These are phyloP conservation scores for Lachnellula hyalina DNA, from an alignment of 2,329 filamentous ascomycete genomes.

Conservation along the genomic window DNA sequence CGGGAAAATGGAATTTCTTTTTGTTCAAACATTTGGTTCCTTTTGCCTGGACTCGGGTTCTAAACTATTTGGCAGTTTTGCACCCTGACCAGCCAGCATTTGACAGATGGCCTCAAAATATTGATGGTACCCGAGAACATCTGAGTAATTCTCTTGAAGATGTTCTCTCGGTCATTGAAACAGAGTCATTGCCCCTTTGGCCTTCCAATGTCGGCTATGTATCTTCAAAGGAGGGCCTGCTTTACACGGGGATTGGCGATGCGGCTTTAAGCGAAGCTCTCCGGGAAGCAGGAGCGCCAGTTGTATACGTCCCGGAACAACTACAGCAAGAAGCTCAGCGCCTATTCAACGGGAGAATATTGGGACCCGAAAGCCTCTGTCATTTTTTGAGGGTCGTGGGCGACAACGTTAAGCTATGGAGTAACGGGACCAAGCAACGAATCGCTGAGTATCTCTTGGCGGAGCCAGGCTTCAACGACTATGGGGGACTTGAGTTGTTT, in stretches of 20 bases:
- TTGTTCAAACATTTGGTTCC: constrained; percentile 25
- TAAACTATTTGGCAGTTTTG: constrained; percentile 9
- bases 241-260: constrained; percentile 10
- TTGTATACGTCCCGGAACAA: constrained; percentile 20
- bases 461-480: constrained; percentile 5
- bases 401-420: constrained; percentile 2
- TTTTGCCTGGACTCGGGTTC: constrained; percentile 25
- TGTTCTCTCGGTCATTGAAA: constrained; percentile 14
- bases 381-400: constrained; percentile 7
- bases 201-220: constrained; percentile 18
- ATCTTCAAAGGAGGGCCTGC: constrained; percentile 6
- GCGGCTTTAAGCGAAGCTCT: constrained; percentile 16
- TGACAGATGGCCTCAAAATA: constrained; percentile 16
- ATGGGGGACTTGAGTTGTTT: constrained; percentile 17
- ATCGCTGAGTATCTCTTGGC: constrained; percentile 19
- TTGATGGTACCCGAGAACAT: constrained; percentile 4
- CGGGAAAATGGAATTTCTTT: constrained; percentile 29
- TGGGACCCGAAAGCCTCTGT: constrained; percentile 14
- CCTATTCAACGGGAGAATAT: constrained; percentile 9
- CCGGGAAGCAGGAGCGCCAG: constrained; percentile 16
- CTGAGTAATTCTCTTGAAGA: constrained; percentile 12
- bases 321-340: constrained; percentile 5
- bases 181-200: constrained; percentile 17
- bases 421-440: constrained; percentile 7
- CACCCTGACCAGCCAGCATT: constrained; percentile 10